Evolutionary conservation across 2,329 filamentous ascomycete species (phyloP).

Genomic region (Fusarium sp.): DNA sequence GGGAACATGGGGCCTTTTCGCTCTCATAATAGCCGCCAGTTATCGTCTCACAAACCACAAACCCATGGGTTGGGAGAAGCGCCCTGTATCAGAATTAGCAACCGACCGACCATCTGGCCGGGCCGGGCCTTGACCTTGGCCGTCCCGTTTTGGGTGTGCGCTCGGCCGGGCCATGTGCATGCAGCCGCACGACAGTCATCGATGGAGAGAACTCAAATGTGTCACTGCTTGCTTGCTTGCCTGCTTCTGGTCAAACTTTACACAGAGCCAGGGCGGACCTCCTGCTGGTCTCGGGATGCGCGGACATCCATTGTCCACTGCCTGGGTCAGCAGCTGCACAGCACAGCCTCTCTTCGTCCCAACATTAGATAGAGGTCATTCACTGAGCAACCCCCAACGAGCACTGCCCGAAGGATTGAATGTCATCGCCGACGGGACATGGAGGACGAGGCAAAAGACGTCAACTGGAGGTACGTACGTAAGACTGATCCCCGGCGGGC

Average conservation of each 20-base stretch:
- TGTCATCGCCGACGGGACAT: constrained; percentile 6
- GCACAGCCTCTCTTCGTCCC: constrained; percentile 12
- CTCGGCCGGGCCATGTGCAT: background rate
- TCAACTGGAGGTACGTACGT: constrained; percentile 23
- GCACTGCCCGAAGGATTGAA: constrained; percentile 1
- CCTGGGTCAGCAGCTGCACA: background rate
- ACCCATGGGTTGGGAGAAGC: constrained; percentile 10
- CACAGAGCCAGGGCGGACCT: background rate
- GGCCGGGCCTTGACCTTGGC: constrained; percentile 9
- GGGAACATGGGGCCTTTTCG: constrained; percentile 4
- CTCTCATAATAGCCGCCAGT: constrained; percentile 25
- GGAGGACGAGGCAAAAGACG: background rate
- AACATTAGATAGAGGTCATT: background rate
- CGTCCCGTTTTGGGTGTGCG: background rate
- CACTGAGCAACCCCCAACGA: background rate
- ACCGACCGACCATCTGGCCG: constrained; percentile 20
- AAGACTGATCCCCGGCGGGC: constrained; percentile 18
- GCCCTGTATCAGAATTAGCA: constrained; percentile 31
- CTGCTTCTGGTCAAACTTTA: constrained; percentile 1
- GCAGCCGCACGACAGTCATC: constrained; percentile 8
- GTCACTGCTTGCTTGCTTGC: background rate
- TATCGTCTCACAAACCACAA: constrained; percentile 23
- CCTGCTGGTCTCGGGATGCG: constrained; percentile 18
- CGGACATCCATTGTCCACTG: constrained; percentile 7
- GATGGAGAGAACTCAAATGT: background rate